Base-by-base conservation (phyloP, 441 rosid species). In the Pelargonium australe region DNA sequence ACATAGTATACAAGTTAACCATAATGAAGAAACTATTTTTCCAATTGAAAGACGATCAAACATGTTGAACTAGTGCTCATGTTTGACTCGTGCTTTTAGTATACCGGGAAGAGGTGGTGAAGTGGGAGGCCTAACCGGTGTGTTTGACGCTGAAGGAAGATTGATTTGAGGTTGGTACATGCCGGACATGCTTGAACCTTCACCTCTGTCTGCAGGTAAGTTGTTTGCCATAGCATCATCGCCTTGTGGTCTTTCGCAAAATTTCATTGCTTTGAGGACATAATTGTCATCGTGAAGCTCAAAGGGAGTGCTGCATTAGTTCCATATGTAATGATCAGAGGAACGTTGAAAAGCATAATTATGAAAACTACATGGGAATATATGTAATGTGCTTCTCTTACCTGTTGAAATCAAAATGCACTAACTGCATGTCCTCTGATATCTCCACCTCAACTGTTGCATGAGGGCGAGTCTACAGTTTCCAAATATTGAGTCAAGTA, bases 361-460 rank as follows among this genome's bases (percentile, higher is more conserved):
- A 63, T 14, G 34, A 34, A 5, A 34, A 0, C 40, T 34, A 34
- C 40, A 34, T 3, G 40, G 57, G 25, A 31, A 51, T 41, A 0
- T 7, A 7, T 1, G 1, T 1, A 0, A 14, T 2, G 25, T 9
- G 12, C 7, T 12, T 55, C 47, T 10, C 66, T 70, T 76, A 95
- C 99, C 95, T 95, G 78, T 89, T 92, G 77, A 95, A 92, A 83
- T 92, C 99, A n/a, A 95, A 95, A 79, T 95, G 99, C 68, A 95
- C 98, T 47, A 95, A 85, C 89, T 95, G 99, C 99, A 95, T 95
- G 78, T 95, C 99, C 85, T 95, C 99, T 53, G 99, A 95, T 83
- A 95, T 92, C 82, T 95, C 99, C 72, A 95, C 98, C 82, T 95
- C 99, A 53, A 95, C 99, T 28, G 97, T 95, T 47, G 99, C 99